These are phyloP conservation scores for Penicillium robsamsonii DNA, from an alignment of 495 filamentous ascomycete genomes.

Conservation along the genomic window DNA sequence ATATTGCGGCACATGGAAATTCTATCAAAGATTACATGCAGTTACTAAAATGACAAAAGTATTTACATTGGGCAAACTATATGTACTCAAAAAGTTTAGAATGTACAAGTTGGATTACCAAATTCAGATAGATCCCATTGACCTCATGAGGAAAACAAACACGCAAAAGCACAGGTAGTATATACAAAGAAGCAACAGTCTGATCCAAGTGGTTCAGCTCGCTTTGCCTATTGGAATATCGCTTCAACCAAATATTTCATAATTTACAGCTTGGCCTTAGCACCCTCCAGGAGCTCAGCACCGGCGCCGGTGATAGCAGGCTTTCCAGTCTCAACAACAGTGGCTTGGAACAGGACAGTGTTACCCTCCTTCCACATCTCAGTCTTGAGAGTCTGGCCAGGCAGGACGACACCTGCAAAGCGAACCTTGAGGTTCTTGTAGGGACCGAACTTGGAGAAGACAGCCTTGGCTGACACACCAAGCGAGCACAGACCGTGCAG, in stretches of 20 bases:
- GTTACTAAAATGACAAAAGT: too few relatives aligned
- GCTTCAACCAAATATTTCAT: conserved; percentile 23
- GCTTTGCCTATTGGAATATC: conserved; percentile 21
- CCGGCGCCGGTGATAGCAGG: conserved; percentile 84
- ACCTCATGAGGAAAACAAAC: conserved; percentile 5
- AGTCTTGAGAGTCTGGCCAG: conserved; percentile 89
- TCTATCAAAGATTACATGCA: too few relatives aligned
- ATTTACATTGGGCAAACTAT: neutral
- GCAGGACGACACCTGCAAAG: conserved; percentile 89
- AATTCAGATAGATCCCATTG: conserved; percentile 7
- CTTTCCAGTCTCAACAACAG: conserved; percentile 95
- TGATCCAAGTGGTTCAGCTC: conserved; percentile 16
- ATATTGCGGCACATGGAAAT: too few relatives aligned
- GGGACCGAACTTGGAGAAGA: conserved; percentile 77
- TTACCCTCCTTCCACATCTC: conserved; percentile 99
- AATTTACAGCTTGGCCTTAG: conserved; percentile 61
- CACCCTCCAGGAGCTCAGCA: conserved; percentile 69
- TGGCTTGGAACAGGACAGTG: conserved; percentile 87
- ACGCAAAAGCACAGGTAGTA: conserved; percentile 11
- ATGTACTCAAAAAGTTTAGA: neutral
- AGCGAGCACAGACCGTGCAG: conserved; percentile 96
- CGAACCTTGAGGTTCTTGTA: conserved; percentile 96
- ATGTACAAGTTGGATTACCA: neutral
- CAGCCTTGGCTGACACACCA: conserved; percentile 85
- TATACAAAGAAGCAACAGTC: conserved; percentile 29